Percentiles rank a stretch among this genome's conserved stretches.
Conservation (phyloP, 148 eudicot species). For the Persicaria maculosa region DNA sequence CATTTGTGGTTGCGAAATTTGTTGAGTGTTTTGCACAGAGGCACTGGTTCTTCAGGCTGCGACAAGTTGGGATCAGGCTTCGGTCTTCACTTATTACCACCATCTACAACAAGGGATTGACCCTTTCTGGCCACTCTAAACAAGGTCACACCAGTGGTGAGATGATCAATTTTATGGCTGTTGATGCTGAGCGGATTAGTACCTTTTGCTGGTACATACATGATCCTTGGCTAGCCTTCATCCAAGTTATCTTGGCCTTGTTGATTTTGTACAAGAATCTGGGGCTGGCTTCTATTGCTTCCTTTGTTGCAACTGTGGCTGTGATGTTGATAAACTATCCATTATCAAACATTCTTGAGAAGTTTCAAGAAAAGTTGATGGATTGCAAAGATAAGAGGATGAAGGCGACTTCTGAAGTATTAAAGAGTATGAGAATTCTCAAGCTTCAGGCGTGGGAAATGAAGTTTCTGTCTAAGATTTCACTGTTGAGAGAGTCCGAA, state of each 20-base stretch:
- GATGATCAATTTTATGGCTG: conserved; percentile 58
- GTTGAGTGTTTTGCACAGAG: conserved; percentile 43
- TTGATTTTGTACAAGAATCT: conserved; percentile 39
- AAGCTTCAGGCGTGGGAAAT: conserved; percentile 64
- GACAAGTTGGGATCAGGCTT: conserved; percentile 36
- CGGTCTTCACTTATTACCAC: conserved; percentile 45
- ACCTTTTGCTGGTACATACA: conserved; percentile 53
- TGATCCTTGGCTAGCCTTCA: conserved; percentile 49
- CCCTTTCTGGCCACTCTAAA: conserved; percentile 46
- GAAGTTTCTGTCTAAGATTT: conserved; percentile 45
- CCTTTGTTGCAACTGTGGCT: conserved; percentile 33
- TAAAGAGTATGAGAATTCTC: conserved; percentile 45
- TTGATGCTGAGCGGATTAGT: conserved; percentile 55
- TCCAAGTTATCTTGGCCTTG: conserved; percentile 46
- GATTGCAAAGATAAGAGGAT: conserved; percentile 41
- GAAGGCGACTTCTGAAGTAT: conserved; percentile 43
- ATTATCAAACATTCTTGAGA: conserved; percentile 29
- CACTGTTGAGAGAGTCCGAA: conserved; percentile 29
- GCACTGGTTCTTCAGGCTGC: conserved; percentile 47
- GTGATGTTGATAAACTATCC: conserved; percentile 51
- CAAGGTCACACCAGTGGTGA: conserved; percentile 58
- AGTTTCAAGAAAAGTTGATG: conserved; percentile 39
- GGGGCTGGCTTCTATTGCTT: conserved; percentile 49
- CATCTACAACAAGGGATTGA: conserved; percentile 51
- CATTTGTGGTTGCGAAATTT: conserved; percentile 43